Evolutionary conservation across 305 asterid genomes (phyloP).

Genomic region (Striga hermonthica): DNA sequence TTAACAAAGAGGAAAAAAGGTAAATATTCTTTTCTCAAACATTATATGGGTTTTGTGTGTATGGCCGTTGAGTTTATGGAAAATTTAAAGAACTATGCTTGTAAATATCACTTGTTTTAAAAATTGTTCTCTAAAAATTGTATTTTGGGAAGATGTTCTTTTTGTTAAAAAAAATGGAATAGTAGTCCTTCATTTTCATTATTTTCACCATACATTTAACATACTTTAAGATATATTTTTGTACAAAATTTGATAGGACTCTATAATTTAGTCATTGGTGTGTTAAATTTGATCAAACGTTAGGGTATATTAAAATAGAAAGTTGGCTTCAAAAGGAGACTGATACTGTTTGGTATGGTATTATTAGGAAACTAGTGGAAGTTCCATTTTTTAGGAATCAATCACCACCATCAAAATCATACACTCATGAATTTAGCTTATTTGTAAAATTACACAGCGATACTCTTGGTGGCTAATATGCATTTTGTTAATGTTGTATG

Average conservation of each 20-base stretch:
- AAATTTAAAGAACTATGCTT: too few species aligned
- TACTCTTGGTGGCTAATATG: constrained; percentile 12
- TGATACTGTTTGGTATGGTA: constrained; percentile 61
- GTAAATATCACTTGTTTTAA: too few species aligned
- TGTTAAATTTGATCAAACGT: constrained; percentile 3
- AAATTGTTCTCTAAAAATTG: too few species aligned
- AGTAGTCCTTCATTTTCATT: too few species aligned
- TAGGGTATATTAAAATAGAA: constrained; percentile 79
- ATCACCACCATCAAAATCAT: constrained; percentile 36
- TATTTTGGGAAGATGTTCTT: too few species aligned
- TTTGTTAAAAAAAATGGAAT: too few species aligned
- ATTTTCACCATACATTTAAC: too few species aligned
- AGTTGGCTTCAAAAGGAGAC: constrained; percentile 68
- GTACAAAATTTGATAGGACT: not conserved
- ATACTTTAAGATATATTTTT: not conserved
- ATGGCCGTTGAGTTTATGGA: too few species aligned
- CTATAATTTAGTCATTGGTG: too few species aligned
- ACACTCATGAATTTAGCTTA: constrained; percentile 29
- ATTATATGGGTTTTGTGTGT: too few species aligned
- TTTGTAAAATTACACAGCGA: constrained; percentile 12
- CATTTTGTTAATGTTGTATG: constrained; percentile 21
- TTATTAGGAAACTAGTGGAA: constrained; percentile 68
- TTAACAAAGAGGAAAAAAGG: too few species aligned
- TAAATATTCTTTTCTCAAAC: too few species aligned
- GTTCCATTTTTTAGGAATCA: constrained; percentile 80